A percentile compares a stretch with the other conserved stretches of the same genome.
phyloP scores from a whole-genome alignment of 2,329 filamentous ascomycete species.

The Cadophora sp. region DNA sequence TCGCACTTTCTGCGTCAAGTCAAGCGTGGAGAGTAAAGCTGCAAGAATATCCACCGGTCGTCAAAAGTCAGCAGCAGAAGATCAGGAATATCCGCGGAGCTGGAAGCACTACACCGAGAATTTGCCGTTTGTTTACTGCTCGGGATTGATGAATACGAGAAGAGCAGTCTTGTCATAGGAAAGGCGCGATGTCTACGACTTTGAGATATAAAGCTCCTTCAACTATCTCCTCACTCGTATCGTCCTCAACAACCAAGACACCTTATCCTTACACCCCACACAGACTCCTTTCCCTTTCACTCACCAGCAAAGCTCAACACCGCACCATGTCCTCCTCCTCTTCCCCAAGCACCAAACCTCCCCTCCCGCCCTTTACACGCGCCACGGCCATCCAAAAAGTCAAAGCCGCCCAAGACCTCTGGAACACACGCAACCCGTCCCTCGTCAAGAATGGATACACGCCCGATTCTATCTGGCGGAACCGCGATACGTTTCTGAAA shows the following conservation, averaged over 20 bases:
- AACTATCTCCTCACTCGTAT: not conserved
- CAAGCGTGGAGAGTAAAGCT: not conserved
- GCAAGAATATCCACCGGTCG: not conserved
- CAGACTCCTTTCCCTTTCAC: not conserved
- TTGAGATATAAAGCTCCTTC: not conserved
- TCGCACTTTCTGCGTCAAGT: no score
- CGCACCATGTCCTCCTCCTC: constrained; percentile 26
- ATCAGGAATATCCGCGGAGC: not conserved
- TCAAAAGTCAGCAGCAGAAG: not conserved
- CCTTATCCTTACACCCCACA: not conserved
- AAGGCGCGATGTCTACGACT: constrained; percentile 1
- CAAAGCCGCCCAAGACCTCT: constrained; percentile 82
- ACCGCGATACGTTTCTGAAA: constrained; percentile 71
- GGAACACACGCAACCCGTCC: constrained; percentile 70
- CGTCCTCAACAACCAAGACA: not conserved
- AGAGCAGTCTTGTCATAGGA: not conserved
- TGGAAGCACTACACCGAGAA: not conserved
- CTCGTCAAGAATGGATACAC: constrained; percentile 77
- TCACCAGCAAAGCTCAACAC: not conserved
- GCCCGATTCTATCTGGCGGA: constrained; percentile 79
- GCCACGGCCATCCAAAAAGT: constrained; percentile 78
- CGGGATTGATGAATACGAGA: not conserved
- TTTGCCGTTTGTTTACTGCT: not conserved
- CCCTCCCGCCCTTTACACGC: constrained; percentile 75
- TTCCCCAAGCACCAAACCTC: constrained; percentile 43